Percentiles rank a stretch among this genome's conserved stretches.
These are phyloP conservation scores for Penicillium sp. DNA, from an alignment of 2,329 filamentous ascomycete species.

Conservation along the genomic window DNA sequence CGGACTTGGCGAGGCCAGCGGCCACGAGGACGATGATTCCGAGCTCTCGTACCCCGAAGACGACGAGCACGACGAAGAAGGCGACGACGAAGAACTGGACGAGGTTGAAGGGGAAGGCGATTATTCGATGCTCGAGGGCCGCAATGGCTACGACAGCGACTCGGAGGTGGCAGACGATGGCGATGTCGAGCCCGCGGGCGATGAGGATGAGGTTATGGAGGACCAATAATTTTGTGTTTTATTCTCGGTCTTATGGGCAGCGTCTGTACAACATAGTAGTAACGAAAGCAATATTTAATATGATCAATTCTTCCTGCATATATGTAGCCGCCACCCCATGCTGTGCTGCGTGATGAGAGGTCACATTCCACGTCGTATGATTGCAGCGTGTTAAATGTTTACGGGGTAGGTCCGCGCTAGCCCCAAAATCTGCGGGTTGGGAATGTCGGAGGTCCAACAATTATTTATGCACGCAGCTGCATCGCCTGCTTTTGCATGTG, in stretches of 20 bases:
- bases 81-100: slow-evolving; percentile 6
- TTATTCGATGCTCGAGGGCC: slow-evolving; percentile 9
- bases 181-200: slow-evolving; percentile 1
- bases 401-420: not conserved
- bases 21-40: slow-evolving; percentile 29
- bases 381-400: not conserved
- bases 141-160: slow-evolving; percentile 14
- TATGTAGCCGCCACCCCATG: too few relatives aligned
- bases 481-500: not conserved
- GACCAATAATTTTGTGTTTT: slow-evolving; percentile 18
- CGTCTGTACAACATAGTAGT: slow-evolving; percentile 1
- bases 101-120: slow-evolving; percentile 10
- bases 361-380: not conserved
- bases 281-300: not conserved
- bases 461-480: too few relatives aligned
- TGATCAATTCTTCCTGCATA: too few relatives aligned
- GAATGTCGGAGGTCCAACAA: not conserved
- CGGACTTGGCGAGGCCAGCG: slow-evolving; percentile 33
- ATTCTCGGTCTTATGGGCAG: too few relatives aligned
- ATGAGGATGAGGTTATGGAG: slow-evolving; percentile 24
- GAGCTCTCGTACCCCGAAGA: slow-evolving; percentile 15
- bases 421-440: not conserved
- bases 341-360: too few relatives aligned
- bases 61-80: slow-evolving; percentile 18
- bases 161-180: slow-evolving; percentile 13